Percentiles rank a stretch among this genome's conserved stretches.
Conservation (phyloP, 495 filamentous ascomycete genomes). For the Jackrogersella multiformis region DNA sequence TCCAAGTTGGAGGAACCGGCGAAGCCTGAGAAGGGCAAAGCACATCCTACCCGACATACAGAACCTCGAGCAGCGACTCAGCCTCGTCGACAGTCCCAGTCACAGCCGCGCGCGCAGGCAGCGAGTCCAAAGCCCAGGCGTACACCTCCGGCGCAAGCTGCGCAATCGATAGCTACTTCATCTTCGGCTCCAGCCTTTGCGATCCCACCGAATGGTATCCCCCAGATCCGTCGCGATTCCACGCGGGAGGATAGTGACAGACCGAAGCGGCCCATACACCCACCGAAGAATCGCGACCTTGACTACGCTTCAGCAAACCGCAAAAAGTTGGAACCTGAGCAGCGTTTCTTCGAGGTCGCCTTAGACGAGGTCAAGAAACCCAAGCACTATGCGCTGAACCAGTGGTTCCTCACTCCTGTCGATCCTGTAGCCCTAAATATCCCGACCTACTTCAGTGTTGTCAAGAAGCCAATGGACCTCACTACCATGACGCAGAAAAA, state of each 20-base stretch:
- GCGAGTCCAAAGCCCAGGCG: constrained; percentile 52
- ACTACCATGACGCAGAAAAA: constrained; percentile 79
- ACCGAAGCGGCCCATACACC: constrained; percentile 93
- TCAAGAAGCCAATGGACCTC: constrained; percentile 97
- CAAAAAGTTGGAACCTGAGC: constrained; percentile 88
- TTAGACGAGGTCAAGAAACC: constrained; percentile 79
- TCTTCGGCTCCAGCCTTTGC: constrained; percentile 74
- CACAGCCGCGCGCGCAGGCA: constrained; percentile 43
- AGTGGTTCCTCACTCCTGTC: constrained; percentile 81
- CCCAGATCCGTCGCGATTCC: constrained; percentile 90
- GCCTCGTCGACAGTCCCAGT: constrained; percentile 55
- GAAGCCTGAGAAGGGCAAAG: constrained; percentile 64
- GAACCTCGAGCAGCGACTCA: constrained; percentile 55
- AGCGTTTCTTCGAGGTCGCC: constrained; percentile 88
- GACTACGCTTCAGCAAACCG: constrained; percentile 84
- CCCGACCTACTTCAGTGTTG: constrained; percentile 87
- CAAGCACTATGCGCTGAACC: constrained; percentile 70
- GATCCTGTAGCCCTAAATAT: constrained; percentile 96
- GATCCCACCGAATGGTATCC: constrained; percentile 82
- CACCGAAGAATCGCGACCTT: constrained; percentile 85
- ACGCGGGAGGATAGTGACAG: constrained; percentile 76
- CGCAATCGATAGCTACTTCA: constrained; percentile 38
- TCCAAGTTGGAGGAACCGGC: constrained; percentile 56
- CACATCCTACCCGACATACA: constrained; percentile 58
- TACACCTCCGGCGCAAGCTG: constrained; percentile 40